Percentiles rank a stretch among this genome's conserved stretches.
These are phyloP conservation scores for Kodamaea sp. DNA, from an alignment of 1,139 yeast genomes.

Conservation along the genomic window DNA sequence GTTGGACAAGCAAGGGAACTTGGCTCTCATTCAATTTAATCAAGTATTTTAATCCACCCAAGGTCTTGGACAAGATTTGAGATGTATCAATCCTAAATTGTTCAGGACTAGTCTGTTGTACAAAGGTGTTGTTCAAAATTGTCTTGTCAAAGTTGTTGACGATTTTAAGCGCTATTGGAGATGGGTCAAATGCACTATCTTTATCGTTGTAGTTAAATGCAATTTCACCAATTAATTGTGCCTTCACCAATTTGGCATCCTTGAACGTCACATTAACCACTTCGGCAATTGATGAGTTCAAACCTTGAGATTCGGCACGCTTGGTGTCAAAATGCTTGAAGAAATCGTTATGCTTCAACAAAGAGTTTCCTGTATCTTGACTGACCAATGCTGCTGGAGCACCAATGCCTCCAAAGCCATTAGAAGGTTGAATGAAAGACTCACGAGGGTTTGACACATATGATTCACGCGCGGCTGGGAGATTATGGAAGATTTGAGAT, in stretches of 20 bases:
- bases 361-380: slow-evolving; percentile 28
- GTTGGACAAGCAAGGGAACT: slow-evolving; percentile 73
- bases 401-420: slow-evolving; percentile 7
- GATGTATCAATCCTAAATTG: slow-evolving; percentile 34
- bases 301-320: slow-evolving; percentile 49
- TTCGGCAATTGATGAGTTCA: slow-evolving; percentile 79
- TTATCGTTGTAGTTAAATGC: slow-evolving; percentile 64
- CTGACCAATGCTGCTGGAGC: slow-evolving; percentile 18
- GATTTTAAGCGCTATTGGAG: slow-evolving; percentile 27
- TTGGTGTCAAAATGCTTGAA: slow-evolving; percentile 49
- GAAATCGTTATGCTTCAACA: slow-evolving; percentile 25
- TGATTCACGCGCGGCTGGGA: slow-evolving; percentile 46
- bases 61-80: slow-evolving; percentile 53
- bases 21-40: slow-evolving; percentile 35
- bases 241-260: slow-evolving; percentile 59
- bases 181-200: slow-evolving; percentile 12
- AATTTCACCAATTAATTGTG: slow-evolving; percentile 75
- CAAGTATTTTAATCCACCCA: slow-evolving; percentile 76
- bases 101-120: slow-evolving; percentile 34
- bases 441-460: slow-evolving; percentile 36
- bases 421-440: slow-evolving; percentile 26
- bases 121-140: slow-evolving; percentile 45
- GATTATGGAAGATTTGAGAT: slow-evolving; percentile 55
- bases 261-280: slow-evolving; percentile 72
- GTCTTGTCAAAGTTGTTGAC: slow-evolving; percentile 37